A percentile compares a stretch with the other conserved stretches of the same genome.
phyloP scores from a whole-genome alignment of 257 asterid species.

The Nicotiana noctiflora region DNA sequence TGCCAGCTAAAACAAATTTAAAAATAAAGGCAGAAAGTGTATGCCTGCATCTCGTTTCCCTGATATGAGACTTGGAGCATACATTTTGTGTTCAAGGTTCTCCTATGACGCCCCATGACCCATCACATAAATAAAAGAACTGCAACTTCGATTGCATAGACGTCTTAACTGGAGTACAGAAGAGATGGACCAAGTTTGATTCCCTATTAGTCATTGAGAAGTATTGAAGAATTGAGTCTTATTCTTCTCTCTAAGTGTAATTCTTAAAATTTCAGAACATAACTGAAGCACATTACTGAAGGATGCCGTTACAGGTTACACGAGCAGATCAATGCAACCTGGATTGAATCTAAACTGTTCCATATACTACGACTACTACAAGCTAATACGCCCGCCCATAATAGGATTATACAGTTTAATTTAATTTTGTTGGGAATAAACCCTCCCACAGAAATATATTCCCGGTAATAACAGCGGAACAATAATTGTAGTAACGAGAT shows the following conservation, averaged over 20 bases:
- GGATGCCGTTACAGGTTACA: neutral
- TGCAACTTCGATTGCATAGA: neutral
- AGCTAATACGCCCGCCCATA: too few relatives aligned
- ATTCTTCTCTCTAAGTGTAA: neutral
- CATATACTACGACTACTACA: too few relatives aligned
- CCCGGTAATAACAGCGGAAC: too few relatives aligned
- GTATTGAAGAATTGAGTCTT: neutral
- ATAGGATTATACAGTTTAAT: too few relatives aligned
- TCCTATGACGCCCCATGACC: neutral
- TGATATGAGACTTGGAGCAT: neutral
- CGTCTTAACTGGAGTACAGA: neutral
- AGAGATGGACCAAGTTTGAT: neutral
- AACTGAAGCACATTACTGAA: too few relatives aligned
- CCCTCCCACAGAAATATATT: too few relatives aligned
- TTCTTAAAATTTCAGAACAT: neutral
- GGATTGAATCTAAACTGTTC: constrained; percentile 20
- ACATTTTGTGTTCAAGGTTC: neutral
- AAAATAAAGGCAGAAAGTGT: neutral
- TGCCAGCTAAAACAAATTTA: neutral
- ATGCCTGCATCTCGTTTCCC: neutral
- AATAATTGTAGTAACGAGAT: too few relatives aligned
- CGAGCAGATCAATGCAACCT: constrained; percentile 19
- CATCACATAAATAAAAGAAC: neutral
- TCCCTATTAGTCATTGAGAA: too few relatives aligned
- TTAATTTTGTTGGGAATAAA: too few relatives aligned